Base-by-base conservation (phyloP, 305 asterid species). In the Vinca major region DNA sequence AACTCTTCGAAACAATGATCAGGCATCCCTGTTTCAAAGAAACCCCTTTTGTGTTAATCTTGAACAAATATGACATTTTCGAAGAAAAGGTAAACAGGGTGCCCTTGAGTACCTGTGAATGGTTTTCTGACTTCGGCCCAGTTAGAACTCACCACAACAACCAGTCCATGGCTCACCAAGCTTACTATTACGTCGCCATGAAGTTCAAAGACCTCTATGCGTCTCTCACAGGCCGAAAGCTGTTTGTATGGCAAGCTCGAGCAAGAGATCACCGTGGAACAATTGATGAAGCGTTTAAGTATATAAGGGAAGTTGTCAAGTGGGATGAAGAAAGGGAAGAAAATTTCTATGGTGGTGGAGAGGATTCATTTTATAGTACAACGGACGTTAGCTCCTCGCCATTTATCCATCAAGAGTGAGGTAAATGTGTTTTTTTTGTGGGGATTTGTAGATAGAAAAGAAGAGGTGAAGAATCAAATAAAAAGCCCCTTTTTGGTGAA, bases 251-350 rank as follows among this genome's bases (percentile, higher is more conserved):
- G 91, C 97, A 92, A 68, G 80, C 93, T 0, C 79, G 81, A 71
- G 98, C 98, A 0, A 80, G 97, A 43, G 98, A 92, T 12, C 74
- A 92, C 16, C 74, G 93, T 41, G 73, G 77, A 41, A 92, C 97
- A 0, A 84, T 92, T 0, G 95, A 86, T 37, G 98, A 92, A 85
- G 93, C 95, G 9, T 90, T 92, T 62, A 90, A 87, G 73, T 92
- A 88, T 67, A 81, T 87, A 26, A 66, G 95, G 65, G 98, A 92
- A 75, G 96, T 92, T 50, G 89, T 90, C 55, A 86, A 87, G 74
- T 92, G 98, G 98, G 97, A 90, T 40, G 98, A 90, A n/a, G 97
- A 90, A 81, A 90, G 89, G 80, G 95, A 83, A 62, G 95, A 88
- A 16, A 84, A 74, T 47, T 86, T 82, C 66, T 81, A 54, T 7